phyloP scores from a whole-genome alignment of 2,329 filamentous ascomycete species.

The Neobulgaria alba region DNA sequence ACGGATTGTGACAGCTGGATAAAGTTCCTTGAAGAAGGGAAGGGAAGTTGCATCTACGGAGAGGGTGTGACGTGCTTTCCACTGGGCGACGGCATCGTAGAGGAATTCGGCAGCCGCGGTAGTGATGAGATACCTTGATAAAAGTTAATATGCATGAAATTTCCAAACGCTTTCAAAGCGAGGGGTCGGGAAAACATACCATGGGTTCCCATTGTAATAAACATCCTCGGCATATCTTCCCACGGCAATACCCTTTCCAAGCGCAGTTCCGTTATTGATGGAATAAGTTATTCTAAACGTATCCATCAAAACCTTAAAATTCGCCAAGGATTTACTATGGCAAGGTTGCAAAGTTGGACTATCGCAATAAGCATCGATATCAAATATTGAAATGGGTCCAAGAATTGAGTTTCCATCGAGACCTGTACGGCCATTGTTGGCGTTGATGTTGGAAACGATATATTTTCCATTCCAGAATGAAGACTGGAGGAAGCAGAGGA shows the following conservation, averaged over 20 bases:
- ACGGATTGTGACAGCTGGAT: slow-evolving; percentile 48
- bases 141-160: too few species aligned
- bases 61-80: slow-evolving; percentile 53
- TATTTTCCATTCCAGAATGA: slow-evolving; percentile 63
- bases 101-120: slow-evolving; percentile 72
- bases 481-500: slow-evolving; percentile 67
- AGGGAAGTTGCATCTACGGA: slow-evolving; percentile 55
- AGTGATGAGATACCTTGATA: slow-evolving; percentile 59
- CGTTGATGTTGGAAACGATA: slow-evolving; percentile 60
- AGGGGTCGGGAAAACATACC: slow-evolving; percentile 35
- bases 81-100: slow-evolving; percentile 67
- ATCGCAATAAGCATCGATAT: slow-evolving; percentile 59
- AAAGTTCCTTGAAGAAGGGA: slow-evolving; percentile 62
- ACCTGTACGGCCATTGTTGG: slow-evolving; percentile 52
- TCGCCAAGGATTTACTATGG: slow-evolving; percentile 50
- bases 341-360: slow-evolving; percentile 64
- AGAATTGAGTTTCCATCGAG: slow-evolving; percentile 66
- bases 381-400: slow-evolving; percentile 58
- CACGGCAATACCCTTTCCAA: slow-evolving; percentile 52
- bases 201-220: slow-evolving; percentile 73
- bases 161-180: too few species aligned
- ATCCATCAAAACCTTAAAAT: slow-evolving; percentile 66
- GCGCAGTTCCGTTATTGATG: slow-evolving; percentile 56
- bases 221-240: slow-evolving; percentile 63
- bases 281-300: slow-evolving; percentile 59